Base-by-base conservation (phyloP, 345 rosid genomes). In the Sisymbrium irio region DNA sequence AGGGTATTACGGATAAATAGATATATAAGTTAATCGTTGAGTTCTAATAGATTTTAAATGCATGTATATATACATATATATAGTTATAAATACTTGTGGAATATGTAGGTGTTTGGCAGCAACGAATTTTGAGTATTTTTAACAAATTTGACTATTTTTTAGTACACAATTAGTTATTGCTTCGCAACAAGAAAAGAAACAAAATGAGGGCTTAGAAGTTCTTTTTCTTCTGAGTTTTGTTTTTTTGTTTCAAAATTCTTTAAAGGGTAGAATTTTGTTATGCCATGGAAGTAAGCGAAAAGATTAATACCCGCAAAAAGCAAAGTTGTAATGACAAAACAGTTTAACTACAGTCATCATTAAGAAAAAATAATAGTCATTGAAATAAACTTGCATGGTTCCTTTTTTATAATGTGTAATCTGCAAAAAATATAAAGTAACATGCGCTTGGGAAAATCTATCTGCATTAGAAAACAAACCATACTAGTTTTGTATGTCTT, bases 201-300 rank as follows among this genome's bases (percentile, higher is more conserved):
- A 28, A 35, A 7, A 35, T 1, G 8, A 1, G 37, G 10, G 9
- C 0, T 35, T 7, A 0, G 4, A 12, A 27, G 28, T 27, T 27
- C 4, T 27, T 27, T 27, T 27, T 27, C 28, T 27, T 9, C 1
- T 51, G 25, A n/a, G n/a, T n/a, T n/a, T n/a, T n/a, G n/a, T n/a
- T n/a, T n/a, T n/a, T n/a, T n/a, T n/a, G n/a, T n/a, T n/a, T n/a
- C n/a, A n/a, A n/a, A n/a, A n/a, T n/a, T n/a, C 25, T 22, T 1
- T 22, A 22, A 22, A 22, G 25, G 22, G 7, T 3, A 46, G 12
- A 12, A 22, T 14, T 66, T 22, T 35, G 12, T 25, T 67, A 35
- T 37, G 11, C 6, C 67, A 25, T 71, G 47, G 14, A 71, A 59
- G 59, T 59, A 60, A 60, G 67, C 4, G 14, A 47, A 35, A 10